These are phyloP conservation scores for Arthrocladium fulminans DNA, from an alignment of 2,329 filamentous ascomycete species.

Conservation along the genomic window DNA sequence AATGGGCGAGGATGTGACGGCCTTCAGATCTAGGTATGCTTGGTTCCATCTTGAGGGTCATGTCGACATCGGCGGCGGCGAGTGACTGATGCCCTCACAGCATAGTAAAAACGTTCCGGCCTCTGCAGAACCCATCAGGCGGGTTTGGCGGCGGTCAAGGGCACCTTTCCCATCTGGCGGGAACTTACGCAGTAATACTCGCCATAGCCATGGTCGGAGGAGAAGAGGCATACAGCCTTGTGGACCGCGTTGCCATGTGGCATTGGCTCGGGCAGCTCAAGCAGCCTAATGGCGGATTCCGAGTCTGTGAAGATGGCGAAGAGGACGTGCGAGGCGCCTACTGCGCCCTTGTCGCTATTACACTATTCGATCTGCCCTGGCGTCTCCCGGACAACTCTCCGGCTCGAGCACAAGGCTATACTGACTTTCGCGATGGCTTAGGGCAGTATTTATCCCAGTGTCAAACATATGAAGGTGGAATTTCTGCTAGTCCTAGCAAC, in stretches of 20 bases:
- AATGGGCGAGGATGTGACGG: conserved; percentile 62
- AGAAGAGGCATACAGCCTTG: conserved; percentile 59
- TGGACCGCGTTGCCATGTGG: conserved; percentile 83
- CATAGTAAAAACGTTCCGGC: conserved; percentile 62
- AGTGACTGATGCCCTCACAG: conserved; percentile 27
- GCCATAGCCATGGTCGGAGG: conserved; percentile 71
- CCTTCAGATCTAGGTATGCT: conserved; percentile 53
- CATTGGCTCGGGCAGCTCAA: conserved; percentile 81
- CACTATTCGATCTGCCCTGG: conserved; percentile 72
- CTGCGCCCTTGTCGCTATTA: conserved; percentile 77
- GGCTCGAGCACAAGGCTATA: conserved; percentile 51
- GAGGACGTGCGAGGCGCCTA: conserved; percentile 91
- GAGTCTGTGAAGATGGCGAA: conserved; percentile 76
- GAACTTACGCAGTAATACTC: conserved; percentile 76
- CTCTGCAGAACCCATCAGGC: conserved; percentile 73
- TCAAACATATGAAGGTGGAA: conserved; percentile 79
- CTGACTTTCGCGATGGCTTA: conserved; percentile 61
- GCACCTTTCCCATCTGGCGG: conserved; percentile 78
- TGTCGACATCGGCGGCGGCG: not conserved
- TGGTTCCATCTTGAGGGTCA: not conserved
- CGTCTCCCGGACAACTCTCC: conserved; percentile 66
- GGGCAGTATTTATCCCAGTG: conserved; percentile 73
- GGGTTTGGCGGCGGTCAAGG: conserved; percentile 93
- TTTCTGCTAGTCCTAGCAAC: conserved; percentile 72
- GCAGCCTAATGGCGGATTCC: conserved; percentile 80